Percentiles rank a stretch among this genome's conserved stretches.
phyloP scores from a whole-genome alignment of 2,329 filamentous ascomycete species.

The Aspergillus amoenus region DNA sequence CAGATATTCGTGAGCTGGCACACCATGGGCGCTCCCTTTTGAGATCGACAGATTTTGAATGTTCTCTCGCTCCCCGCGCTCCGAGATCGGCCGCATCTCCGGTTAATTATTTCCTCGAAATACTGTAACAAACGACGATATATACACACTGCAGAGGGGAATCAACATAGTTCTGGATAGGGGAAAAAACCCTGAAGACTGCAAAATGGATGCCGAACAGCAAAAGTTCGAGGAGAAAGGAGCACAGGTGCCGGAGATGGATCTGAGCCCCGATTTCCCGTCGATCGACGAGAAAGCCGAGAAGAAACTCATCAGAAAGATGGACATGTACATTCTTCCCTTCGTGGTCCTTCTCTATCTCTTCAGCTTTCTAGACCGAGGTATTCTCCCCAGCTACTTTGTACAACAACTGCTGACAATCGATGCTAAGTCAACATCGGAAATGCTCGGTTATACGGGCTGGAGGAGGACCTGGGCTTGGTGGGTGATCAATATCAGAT shows the following conservation, averaged over 20 bases:
- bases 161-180: not conserved
- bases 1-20: not conserved
- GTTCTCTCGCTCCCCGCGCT: not conserved
- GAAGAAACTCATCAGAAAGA: conserved; percentile 36
- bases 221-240: conserved; percentile 10
- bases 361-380: conserved; percentile 71
- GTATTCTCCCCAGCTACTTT: conserved; percentile 13
- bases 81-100: not conserved
- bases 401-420: conserved; percentile 12
- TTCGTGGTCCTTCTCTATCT: conserved; percentile 57
- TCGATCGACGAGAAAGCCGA: conserved; percentile 30
- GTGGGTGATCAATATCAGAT: conserved; percentile 68
- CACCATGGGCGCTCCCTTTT: not conserved
- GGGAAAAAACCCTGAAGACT: not conserved
- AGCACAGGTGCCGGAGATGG: conserved; percentile 9
- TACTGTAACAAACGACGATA: not conserved
- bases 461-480: conserved; percentile 64
- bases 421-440: conserved; percentile 63
- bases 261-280: conserved; percentile 17
- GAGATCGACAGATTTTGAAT: not conserved
- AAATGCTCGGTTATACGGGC: conserved; percentile 64
- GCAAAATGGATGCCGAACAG: conserved; percentile 19
- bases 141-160: not conserved
- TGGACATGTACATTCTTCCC: conserved; percentile 43
- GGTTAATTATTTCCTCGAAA: not conserved